A percentile compares a stretch with the other conserved stretches of the same genome.
These are phyloP conservation scores for Lachnellula arida DNA, from an alignment of 2,329 filamentous ascomycete genomes.

Conservation along the genomic window DNA sequence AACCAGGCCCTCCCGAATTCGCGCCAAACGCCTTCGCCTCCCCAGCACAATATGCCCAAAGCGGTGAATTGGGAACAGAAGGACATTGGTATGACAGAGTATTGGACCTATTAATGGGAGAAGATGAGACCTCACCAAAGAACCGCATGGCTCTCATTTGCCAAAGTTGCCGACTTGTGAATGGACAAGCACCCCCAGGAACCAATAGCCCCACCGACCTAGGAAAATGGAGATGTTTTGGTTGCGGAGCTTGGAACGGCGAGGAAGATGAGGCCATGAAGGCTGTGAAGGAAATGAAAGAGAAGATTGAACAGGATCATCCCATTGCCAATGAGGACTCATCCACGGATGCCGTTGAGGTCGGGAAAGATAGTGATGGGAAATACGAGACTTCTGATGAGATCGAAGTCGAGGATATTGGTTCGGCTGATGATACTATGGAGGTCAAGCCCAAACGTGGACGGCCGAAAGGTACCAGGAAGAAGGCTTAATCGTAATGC, in stretches of 20 bases:
- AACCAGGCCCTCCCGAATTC: slow-evolving; percentile 52
- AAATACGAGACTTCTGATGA: slow-evolving; percentile 4
- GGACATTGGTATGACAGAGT: slow-evolving; percentile 92
- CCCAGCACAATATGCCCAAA: slow-evolving; percentile 29
- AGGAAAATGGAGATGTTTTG: slow-evolving; percentile 82
- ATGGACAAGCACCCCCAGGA: slow-evolving; percentile 91
- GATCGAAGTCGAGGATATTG: slow-evolving; percentile 3
- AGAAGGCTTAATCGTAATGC: slow-evolving; percentile 16
- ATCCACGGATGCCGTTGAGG: not conserved
- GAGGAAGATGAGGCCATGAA: slow-evolving; percentile 73
- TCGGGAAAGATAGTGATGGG: slow-evolving; percentile 1
- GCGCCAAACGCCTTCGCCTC: slow-evolving; percentile 64
- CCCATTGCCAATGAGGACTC: not conserved
- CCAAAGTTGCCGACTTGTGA: slow-evolving; percentile 75
- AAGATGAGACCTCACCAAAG: slow-evolving; percentile 88
- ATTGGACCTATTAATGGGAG: slow-evolving; percentile 84
- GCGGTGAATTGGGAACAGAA: slow-evolving; percentile 14
- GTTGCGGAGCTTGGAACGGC: slow-evolving; percentile 79
- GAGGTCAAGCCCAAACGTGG: slow-evolving; percentile 19
- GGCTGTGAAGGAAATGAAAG: slow-evolving; percentile 46
- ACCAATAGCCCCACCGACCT: slow-evolving; percentile 71
- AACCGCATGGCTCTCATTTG: slow-evolving; percentile 90
- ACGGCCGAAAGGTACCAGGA: slow-evolving; percentile 19
- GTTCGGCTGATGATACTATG: slow-evolving; percentile 12
- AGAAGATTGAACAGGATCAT: slow-evolving; percentile 22